Conservation (phyloP, 179 eudicot genomes). For the Drosera spatulata region DNA sequence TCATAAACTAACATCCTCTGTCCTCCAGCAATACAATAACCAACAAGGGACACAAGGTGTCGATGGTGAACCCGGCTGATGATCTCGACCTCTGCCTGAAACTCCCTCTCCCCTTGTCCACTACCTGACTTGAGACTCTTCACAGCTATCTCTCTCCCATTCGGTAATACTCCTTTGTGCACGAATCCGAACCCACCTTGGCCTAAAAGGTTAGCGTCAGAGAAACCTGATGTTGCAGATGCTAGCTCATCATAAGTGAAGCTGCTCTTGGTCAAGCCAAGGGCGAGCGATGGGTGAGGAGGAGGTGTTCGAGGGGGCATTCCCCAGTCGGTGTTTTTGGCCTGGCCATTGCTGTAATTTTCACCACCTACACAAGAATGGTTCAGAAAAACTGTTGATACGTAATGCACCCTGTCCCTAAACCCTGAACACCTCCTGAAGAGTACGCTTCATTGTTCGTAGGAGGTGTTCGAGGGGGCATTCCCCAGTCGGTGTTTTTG, state of each 20-base stretch:
- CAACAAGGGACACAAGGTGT: slow-evolving; percentile 94
- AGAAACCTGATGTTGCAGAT: slow-evolving; percentile 80
- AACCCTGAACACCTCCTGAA: too few species aligned
- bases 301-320: slow-evolving; percentile 33
- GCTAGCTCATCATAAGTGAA: slow-evolving; percentile 77
- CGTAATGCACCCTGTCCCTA: too few species aligned
- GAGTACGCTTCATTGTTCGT: slow-evolving; percentile 7
- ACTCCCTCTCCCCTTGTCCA: slow-evolving; percentile 93
- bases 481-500: slow-evolving; percentile 9
- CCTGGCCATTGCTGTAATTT: too few species aligned
- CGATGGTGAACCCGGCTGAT: slow-evolving; percentile 96
- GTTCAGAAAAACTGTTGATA: too few species aligned
- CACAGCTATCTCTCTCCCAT: slow-evolving; percentile 83
- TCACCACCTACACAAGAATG: too few species aligned
- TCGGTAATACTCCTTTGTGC: slow-evolving; percentile 83
- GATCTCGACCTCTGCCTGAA: slow-evolving; percentile 94
- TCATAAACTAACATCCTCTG: slow-evolving; percentile 87
- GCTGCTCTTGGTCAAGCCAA: slow-evolving; percentile 53
- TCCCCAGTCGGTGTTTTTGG: too few species aligned
- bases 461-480: neutral
- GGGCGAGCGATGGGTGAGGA: slow-evolving; percentile 34
- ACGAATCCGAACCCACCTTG: slow-evolving; percentile 98
- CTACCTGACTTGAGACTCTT: slow-evolving; percentile 82
- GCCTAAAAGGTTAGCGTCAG: slow-evolving; percentile 72
- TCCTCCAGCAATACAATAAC: slow-evolving; percentile 65